These are phyloP conservation scores for Cutaneotrichosporon sp. DNA, from an alignment of 1,284 basidiomycete genomes.

Conservation along the genomic window DNA sequence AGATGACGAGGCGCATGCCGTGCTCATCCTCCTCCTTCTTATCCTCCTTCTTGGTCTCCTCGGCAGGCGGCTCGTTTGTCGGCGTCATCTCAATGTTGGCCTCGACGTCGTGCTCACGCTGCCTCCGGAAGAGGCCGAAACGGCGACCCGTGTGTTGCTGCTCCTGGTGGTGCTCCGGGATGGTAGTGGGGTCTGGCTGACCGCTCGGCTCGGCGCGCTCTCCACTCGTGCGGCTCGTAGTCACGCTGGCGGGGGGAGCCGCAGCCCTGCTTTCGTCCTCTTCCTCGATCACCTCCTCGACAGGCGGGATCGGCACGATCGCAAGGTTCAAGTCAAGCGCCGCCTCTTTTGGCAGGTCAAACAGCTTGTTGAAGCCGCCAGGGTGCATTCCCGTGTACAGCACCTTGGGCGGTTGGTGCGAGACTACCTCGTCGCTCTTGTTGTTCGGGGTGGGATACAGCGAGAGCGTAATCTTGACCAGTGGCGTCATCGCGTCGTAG, in stretches of 20 bases:
- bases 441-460: constrained; percentile 64
- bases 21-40: constrained; percentile 57
- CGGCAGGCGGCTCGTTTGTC: constrained; percentile 37
- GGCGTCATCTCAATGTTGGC: constrained; percentile 46
- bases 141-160: constrained; percentile 26
- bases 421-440: constrained; percentile 36
- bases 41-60: constrained; percentile 40
- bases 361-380: constrained; percentile 73
- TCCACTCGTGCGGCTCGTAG: constrained; percentile 30
- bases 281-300: constrained; percentile 15
- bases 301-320: constrained; percentile 35
- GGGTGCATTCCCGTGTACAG: constrained; percentile 72
- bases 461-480: constrained; percentile 71
- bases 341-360: constrained; percentile 67
- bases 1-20: constrained; percentile 72
- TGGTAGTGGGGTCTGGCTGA: constrained; percentile 29
- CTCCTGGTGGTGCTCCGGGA: constrained; percentile 31
- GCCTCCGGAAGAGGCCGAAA: constrained; percentile 39
- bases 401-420: constrained; percentile 54
- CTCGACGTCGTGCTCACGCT: constrained; percentile 41
- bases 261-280: constrained; percentile 19
- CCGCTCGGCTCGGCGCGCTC: constrained; percentile 26
- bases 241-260: constrained; percentile 20
- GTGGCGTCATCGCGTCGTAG: constrained; percentile 81
- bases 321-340: constrained; percentile 46